Conservation (phyloP, 2,329 filamentous ascomycete genomes). For the Pseudogymnoascus sp. region DNA sequence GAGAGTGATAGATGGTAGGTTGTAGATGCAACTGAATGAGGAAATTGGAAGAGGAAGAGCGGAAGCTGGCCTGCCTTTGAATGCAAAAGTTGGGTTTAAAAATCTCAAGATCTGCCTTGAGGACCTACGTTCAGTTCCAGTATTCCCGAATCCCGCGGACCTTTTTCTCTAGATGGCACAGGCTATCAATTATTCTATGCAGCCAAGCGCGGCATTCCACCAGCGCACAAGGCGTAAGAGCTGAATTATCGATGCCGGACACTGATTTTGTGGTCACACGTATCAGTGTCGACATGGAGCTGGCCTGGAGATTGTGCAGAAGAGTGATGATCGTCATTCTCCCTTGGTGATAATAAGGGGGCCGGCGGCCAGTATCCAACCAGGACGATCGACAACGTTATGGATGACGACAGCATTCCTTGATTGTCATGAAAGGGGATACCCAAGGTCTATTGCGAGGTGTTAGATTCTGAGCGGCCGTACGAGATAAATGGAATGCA, state of each 20-base stretch:
- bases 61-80: neutral
- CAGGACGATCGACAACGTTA: neutral
- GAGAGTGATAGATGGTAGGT: neutral
- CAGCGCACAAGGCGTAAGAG: neutral
- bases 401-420: neutral
- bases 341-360: neutral
- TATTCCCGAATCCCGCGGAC: neutral
- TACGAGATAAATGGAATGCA: neutral
- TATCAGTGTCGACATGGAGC: neutral
- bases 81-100: neutral
- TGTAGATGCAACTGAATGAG: neutral
- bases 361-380: conserved; percentile 2
- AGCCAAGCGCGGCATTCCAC: neutral
- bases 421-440: neutral
- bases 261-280: neutral
- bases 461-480: neutral
- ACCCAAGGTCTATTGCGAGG: neutral
- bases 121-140: neutral
- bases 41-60: neutral
- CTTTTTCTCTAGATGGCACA: conserved; percentile 2
- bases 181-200: conserved; percentile 7
- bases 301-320: neutral
- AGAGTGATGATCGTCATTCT: neutral
- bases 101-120: neutral
- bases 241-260: neutral